These are phyloP conservation scores for Boletus eberwhitei DNA, from an alignment of 768 basidiomycete genomes.

Conservation along the genomic window DNA sequence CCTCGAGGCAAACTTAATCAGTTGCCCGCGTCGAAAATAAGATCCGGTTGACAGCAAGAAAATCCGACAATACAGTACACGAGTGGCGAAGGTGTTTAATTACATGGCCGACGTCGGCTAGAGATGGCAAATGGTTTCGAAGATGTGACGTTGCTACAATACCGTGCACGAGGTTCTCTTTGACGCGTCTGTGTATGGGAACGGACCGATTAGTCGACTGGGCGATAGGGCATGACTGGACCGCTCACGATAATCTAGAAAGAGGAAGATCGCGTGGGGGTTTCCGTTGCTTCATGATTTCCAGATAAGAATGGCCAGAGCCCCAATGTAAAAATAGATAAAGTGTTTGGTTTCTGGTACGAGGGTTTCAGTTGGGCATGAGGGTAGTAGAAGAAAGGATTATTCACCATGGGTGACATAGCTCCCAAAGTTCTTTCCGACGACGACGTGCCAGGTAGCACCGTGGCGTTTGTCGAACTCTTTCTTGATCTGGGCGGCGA, in stretches of 20 bases:
- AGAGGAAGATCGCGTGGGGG: slow-evolving; percentile 6
- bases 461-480: slow-evolving; percentile 93
- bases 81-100: slow-evolving; percentile 16
- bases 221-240: background rate
- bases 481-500: slow-evolving; percentile 97
- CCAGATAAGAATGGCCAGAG: slow-evolving; percentile 92
- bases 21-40: background rate
- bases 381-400: background rate
- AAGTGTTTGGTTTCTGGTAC: slow-evolving; percentile 92
- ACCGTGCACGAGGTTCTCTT: slow-evolving; percentile 18
- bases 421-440: slow-evolving; percentile 98
- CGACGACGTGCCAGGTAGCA: slow-evolving; percentile 97
- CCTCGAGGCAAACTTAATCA: background rate
- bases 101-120: slow-evolving; percentile 22
- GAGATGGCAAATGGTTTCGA: slow-evolving; percentile 13
- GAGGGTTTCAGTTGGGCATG: slow-evolving; percentile 8
- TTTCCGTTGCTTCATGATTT: slow-evolving; percentile 59
- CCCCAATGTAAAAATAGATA: slow-evolving; percentile 96
- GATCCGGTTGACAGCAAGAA: slow-evolving; percentile 3
- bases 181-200: slow-evolving; percentile 12
- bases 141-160: slow-evolving; percentile 26
- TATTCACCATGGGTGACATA: slow-evolving; percentile 92
- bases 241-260: slow-evolving; percentile 27
- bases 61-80: slow-evolving; percentile 19
- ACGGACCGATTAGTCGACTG: background rate